Evolutionary conservation across 73 alveolate species (phyloP), one percentile per base, ranked within the genome.

Genomic region (Paramecium bursaria): DNA sequence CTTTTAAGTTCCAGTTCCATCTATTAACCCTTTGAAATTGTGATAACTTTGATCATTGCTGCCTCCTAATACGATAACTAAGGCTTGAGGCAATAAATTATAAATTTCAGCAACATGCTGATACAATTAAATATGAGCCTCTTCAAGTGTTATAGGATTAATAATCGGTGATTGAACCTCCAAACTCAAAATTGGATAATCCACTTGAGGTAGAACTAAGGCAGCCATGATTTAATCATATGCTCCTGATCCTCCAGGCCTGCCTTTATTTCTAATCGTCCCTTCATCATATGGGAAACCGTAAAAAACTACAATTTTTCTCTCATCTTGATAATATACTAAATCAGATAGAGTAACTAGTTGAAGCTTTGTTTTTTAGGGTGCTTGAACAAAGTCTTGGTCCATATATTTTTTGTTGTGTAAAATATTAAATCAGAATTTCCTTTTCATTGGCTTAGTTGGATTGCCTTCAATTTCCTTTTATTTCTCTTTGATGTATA

Each of bases 21-120:
- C 80, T 19, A 86, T 50, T 5, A 86, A 29, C 27, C 92, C 87
- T 75, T 50, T 49, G 21, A 60, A 54, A 35, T 86, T 73, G 2
- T 53, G 57, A 42, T 77, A 86, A 11, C 91, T 73, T 46, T 86
- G 25, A 52, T 86, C 92, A 30, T 86, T 86, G 22, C 88, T 57
- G 2, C 92, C 92, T 4, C 92, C 92, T 10, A 86, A 31, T 2
- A 76, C 92, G 51, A 86, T 67, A 31, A 75, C 80, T 6, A 39
- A 51, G 2, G 88, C 74, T 35, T 75, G 15, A 17, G 73, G 74
- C 10, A 57, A 29, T 48, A 50, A 53, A 30, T 86, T 10, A 14
- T 46, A 75, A 55, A 61, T 74, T 15, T 51, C 61, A 50, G 25
- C 74, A 13, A 86, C 48, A 49, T 48, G 51, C 35, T 75, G 67